Evolutionary conservation across 2,329 filamentous ascomycete species (phyloP).

Genomic region (Aspergillus costaricaensis): DNA sequence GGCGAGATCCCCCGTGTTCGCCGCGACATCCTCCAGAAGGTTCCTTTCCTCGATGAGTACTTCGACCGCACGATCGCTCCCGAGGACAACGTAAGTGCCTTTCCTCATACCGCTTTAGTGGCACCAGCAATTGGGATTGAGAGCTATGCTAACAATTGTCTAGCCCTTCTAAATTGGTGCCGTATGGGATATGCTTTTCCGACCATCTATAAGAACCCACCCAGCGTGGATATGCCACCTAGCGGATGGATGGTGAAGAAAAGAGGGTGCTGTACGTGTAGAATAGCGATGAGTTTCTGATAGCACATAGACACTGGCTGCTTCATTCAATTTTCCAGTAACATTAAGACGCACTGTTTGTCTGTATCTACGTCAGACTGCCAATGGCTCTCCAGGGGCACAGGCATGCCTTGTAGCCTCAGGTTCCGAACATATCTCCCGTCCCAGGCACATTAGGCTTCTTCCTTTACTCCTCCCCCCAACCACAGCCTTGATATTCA

Average conservation of each 20-base stretch:
- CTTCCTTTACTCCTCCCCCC: not conserved
- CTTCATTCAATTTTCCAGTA: not conserved
- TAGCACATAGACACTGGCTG: constrained; percentile 39
- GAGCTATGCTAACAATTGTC: constrained; percentile 22
- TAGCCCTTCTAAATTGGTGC: constrained; percentile 41
- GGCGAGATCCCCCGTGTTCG: constrained; percentile 64
- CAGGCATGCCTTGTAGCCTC: not conserved
- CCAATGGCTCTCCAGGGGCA: not conserved
- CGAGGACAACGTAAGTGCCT: constrained; percentile 60
- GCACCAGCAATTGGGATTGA: not conserved
- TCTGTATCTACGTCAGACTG: not conserved
- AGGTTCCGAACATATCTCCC: not conserved
- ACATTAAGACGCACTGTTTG: not conserved
- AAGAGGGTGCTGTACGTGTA: constrained; percentile 33
- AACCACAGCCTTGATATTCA: not conserved
- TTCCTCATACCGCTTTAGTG: not conserved
- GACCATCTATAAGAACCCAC: constrained; percentile 12
- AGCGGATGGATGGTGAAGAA: constrained; percentile 15
- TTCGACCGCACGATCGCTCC: constrained; percentile 60
- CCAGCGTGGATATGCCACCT: constrained; percentile 17
- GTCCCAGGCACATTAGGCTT: not conserved
- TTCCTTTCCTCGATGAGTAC: constrained; percentile 60
- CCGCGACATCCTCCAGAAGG: constrained; percentile 62
- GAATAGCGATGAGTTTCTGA: constrained; percentile 41
- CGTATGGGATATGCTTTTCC: constrained; percentile 10